Evolutionary conservation across 768 basidiomycete genomes (phyloP).

Genomic region (Suillus americanus): DNA sequence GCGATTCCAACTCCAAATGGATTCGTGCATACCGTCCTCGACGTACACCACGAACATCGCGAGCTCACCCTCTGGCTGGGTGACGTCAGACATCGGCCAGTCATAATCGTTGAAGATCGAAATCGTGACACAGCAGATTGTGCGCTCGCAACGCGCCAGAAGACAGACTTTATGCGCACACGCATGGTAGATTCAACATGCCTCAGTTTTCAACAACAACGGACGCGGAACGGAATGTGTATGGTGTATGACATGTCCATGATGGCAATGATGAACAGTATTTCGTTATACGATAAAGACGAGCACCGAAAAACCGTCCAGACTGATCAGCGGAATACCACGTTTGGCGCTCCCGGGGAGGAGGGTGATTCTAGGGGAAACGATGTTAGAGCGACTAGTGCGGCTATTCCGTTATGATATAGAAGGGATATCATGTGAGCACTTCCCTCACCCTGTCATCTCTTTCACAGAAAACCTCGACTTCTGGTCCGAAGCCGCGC

Average conservation of each 20-base stretch:
- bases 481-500: conserved; percentile 38
- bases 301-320: conserved; percentile 6
- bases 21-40: conserved; percentile 35
- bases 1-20: conserved; percentile 13
- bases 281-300: conserved; percentile 30
- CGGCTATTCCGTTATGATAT: conserved; percentile 39
- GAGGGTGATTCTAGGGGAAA: conserved; percentile 39
- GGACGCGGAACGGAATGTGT: conserved; percentile 34
- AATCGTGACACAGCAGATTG: conserved; percentile 32
- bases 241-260: conserved; percentile 38
- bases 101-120: conserved; percentile 13
- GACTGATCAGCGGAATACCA: conserved; percentile 40
- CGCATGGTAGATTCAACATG: conserved; percentile 13
- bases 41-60: conserved; percentile 34
- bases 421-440: conserved; percentile 36
- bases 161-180: conserved; percentile 23
- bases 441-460: conserved; percentile 41
- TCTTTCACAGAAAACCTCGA: conserved; percentile 33
- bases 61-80: conserved; percentile 32
- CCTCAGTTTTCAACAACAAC: conserved; percentile 48
- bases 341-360: conserved; percentile 43
- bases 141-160: conserved; percentile 24
- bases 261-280: conserved; percentile 43
- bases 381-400: conserved; percentile 29
- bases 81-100: conserved; percentile 36